Evolutionary conservation across 208 protist genomes (phyloP).

Genomic region (Angomonas ambiguus): DNA sequence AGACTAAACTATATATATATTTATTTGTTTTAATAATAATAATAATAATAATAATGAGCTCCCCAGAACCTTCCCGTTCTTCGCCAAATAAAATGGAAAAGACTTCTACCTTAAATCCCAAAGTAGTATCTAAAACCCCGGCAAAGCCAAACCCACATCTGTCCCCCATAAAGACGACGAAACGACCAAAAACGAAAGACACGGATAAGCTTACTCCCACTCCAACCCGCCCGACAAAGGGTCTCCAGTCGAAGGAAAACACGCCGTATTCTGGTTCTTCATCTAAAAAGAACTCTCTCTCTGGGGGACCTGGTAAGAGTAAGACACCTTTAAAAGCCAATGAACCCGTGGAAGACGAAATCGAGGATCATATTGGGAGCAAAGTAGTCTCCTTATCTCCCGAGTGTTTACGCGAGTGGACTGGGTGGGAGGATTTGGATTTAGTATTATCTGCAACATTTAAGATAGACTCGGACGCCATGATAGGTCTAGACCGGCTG

Average conservation of each 20-base stretch:
- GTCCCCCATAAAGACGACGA: neutral
- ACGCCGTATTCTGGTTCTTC: neutral
- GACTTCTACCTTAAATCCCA: neutral
- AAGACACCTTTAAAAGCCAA: neutral
- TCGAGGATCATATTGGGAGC: neutral
- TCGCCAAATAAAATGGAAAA: neutral
- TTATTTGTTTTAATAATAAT: too few species aligned
- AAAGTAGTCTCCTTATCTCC: slow-evolving; percentile 35
- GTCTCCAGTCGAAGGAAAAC: neutral
- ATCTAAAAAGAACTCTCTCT: neutral
- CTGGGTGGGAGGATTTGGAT: slow-evolving; percentile 69
- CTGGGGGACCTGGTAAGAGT: neutral
- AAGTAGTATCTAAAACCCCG: neutral
- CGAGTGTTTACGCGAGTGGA: slow-evolving; percentile 69
- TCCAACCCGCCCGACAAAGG: neutral
- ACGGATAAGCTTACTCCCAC: neutral
- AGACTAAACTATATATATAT: neutral
- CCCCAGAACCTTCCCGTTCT: too few species aligned
- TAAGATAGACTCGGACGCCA: slow-evolving; percentile 45
- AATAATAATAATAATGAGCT: too few species aligned
- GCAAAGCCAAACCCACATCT: slow-evolving; percentile 3
- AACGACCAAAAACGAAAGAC: neutral
- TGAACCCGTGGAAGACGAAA: neutral
- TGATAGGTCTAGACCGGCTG: slow-evolving; percentile 61
- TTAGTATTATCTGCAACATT: slow-evolving; percentile 62